These are phyloP conservation scores for Xylariales sp. DNA, from an alignment of 2,329 filamentous ascomycete genomes.

Conservation along the genomic window DNA sequence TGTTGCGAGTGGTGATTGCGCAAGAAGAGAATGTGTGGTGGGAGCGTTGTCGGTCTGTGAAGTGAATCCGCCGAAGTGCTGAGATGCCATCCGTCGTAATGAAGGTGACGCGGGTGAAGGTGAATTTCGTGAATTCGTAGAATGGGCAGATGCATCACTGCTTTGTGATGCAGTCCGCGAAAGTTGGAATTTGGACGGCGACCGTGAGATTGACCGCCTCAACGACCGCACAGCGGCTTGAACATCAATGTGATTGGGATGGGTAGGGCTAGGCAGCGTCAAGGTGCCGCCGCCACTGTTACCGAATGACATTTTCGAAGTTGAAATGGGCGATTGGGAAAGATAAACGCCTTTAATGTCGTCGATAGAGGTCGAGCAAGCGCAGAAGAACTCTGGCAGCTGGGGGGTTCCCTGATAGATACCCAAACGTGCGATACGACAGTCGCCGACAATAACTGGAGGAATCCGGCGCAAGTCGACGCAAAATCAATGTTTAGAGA, in stretches of 20 bases:
- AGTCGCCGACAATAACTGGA: too few relatives aligned
- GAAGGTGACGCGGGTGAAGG: conserved; percentile 49
- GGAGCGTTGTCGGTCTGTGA: conserved; percentile 27
- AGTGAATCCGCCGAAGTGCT: conserved; percentile 46
- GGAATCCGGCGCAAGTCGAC: too few relatives aligned
- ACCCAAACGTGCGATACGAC: too few relatives aligned
- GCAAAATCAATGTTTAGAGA: too few relatives aligned
- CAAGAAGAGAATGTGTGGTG: conserved; percentile 22
- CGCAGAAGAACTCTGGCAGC: too few relatives aligned
- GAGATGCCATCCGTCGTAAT: conserved; percentile 35
- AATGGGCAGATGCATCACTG: conserved; percentile 35
- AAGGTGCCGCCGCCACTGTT: conserved; percentile 68
- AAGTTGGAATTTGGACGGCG: conserved; percentile 84
- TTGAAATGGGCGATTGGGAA: neutral
- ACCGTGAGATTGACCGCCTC: conserved; percentile 82
- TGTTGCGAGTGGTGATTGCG: conserved; percentile 51
- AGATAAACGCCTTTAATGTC: too few relatives aligned
- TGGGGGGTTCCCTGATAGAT: too few relatives aligned
- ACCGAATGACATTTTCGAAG: conserved; percentile 50
- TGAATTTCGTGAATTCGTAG: conserved; percentile 53
- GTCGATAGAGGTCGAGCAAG: too few relatives aligned
- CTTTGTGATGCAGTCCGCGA: conserved; percentile 41
- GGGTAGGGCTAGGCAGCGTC: conserved; percentile 81
- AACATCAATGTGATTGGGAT: conserved; percentile 76
- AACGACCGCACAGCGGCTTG: conserved; percentile 73